Base-by-base conservation (phyloP, 192 early-diverging fungal species). In the Gaertneriomyces sp. region DNA sequence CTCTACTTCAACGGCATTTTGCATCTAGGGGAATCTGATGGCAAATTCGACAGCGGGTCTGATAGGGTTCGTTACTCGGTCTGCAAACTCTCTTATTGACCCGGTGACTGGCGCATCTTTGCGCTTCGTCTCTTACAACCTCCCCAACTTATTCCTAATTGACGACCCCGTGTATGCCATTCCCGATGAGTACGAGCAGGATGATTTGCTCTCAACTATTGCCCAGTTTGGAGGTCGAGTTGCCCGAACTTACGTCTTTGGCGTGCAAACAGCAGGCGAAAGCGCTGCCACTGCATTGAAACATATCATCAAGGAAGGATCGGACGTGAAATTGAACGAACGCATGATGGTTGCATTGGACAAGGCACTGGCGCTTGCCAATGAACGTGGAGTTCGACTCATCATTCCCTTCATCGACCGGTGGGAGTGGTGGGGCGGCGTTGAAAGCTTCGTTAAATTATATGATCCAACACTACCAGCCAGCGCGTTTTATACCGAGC, bases 331-430 rank as follows among this genome's bases (percentile, higher is more conserved):
- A 49, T 41, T 69, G 47, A 76, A 76, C 51, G 68, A 74, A 42
- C 42, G 17, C 40, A 60, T 76, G 17, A 66, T 74, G 53, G 45
- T 40, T 12, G 72, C 71, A 9, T 54, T 81, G 45, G 79, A 81
- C 57, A 39, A n/a, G 5, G 75, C 75, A 3, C 39, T 81, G 16
- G 65, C 59, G 9, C 19, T 60, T 14, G 79, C 79, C 17, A 20
- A 44, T 17, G 44, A 59, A n/a, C 25, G 61, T 11, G 60, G 62
- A 12, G 61, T 81, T 16, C n/a, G 61, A 39, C 14, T 81, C 4
- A 73, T 81, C 14, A 58, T 81, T 12, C 79, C 79, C 14, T 64
- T 81, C 38, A 67, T 80, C 20, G 75, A 80, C 45, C 17, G 68
- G 16, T 77, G 72, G 74, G 60, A 74, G 44, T 80, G 74, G 74